Percentiles rank a stretch among this genome's conserved stretches.
Evolutionary conservation across 2,329 filamentous ascomycete species (phyloP).

Genomic region (Leptosphaerulina australis): DNA sequence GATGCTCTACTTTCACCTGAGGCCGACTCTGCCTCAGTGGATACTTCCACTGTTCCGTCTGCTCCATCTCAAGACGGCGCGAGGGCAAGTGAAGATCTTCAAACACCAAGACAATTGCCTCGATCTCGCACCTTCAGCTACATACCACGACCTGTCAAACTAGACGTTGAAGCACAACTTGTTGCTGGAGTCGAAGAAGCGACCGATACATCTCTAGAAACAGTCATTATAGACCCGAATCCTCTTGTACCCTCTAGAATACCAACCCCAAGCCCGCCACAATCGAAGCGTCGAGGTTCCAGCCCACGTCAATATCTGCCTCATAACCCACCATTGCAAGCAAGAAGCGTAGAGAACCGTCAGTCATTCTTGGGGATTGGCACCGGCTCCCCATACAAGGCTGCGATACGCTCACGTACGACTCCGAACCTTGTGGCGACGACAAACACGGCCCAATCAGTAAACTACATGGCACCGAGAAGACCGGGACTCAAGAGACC

Average conservation of each 20-base stretch:
- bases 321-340: slow-evolving; percentile 22
- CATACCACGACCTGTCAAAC: slow-evolving; percentile 36
- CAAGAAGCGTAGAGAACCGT: slow-evolving; percentile 26
- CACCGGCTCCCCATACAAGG: slow-evolving; percentile 20
- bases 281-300: slow-evolving; percentile 23
- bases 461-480: slow-evolving; percentile 26
- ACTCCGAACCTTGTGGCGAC: slow-evolving; percentile 38
- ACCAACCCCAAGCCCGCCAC: slow-evolving; percentile 37
- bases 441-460: slow-evolving; percentile 16
- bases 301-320: slow-evolving; percentile 37
- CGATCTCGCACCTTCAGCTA: slow-evolving; percentile 43
- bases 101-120: slow-evolving; percentile 30
- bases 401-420: slow-evolving; percentile 36
- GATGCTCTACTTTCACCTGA: slow-evolving; percentile 20
- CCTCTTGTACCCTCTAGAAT: slow-evolving; percentile 32
- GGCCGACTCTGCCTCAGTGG: slow-evolving; percentile 6
- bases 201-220: slow-evolving; percentile 5
- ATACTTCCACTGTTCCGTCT: background rate
- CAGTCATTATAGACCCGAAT: slow-evolving; percentile 13
- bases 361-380: slow-evolving; percentile 19
- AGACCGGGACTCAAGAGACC: slow-evolving; percentile 23
- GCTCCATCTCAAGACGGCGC: background rate
- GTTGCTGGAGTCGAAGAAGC: slow-evolving; percentile 13
- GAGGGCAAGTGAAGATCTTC: slow-evolving; percentile 4
- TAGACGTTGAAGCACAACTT: slow-evolving; percentile 12